These are phyloP conservation scores for Fusarium sp. DNA, from an alignment of 2,329 filamentous ascomycete genomes.

Conservation along the genomic window DNA sequence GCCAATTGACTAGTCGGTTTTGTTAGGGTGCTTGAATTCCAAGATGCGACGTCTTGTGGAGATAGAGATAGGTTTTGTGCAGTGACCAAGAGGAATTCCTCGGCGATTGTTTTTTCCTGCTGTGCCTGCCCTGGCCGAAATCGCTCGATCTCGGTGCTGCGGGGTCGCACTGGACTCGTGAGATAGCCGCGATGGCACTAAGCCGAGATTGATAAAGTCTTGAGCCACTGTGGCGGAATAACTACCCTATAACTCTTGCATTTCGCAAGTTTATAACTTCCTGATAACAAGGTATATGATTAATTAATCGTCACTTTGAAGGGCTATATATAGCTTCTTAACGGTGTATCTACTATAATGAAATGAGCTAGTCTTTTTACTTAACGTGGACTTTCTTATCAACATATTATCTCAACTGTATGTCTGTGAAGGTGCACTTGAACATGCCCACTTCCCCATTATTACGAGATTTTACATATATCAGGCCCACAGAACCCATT, in stretches of 20 bases:
- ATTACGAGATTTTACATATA: no score
- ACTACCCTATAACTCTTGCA: not conserved
- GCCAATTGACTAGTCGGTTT: conserved; percentile 2
- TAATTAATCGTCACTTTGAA: no score
- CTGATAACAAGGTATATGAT: not conserved
- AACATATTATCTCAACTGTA: no score
- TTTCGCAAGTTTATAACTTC: not conserved
- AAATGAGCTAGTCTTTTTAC: no score
- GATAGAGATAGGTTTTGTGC: conserved; percentile 4
- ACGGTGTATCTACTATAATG: no score
- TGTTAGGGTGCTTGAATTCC: not conserved
- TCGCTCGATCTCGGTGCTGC: conserved; percentile 3
- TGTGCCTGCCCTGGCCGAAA: conserved; percentile 10
- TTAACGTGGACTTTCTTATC: no score
- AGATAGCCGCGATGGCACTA: conserved; percentile 7
- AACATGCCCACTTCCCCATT: no score
- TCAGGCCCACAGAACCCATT: no score
- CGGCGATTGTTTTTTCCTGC: conserved; percentile 16
- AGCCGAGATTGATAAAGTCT: not conserved
- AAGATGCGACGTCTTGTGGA: conserved; percentile 10
- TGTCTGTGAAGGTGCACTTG: no score
- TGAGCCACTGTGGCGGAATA: not conserved
- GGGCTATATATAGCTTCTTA: no score
- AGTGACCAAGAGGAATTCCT: not conserved
- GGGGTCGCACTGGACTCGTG: not conserved